Percentiles rank a stretch among this genome's conserved stretches.
These are phyloP conservation scores for Ceratobasidium sp. DNA, from an alignment of 1,284 basidiomycete species.

Conservation along the genomic window DNA sequence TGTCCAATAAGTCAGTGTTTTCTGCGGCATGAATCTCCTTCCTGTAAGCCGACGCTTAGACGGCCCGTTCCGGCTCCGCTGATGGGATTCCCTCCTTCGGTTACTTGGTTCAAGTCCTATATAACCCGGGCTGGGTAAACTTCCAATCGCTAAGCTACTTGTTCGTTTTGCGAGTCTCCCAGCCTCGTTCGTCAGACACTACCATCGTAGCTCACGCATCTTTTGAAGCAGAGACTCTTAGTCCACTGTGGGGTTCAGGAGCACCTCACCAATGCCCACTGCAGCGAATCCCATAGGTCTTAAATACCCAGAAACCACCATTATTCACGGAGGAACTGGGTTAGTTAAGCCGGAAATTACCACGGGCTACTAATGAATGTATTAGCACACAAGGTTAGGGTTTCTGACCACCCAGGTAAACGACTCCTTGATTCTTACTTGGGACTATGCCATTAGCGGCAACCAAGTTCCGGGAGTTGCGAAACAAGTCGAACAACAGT, in stretches of 20 bases:
- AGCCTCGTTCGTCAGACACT: not conserved
- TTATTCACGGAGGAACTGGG: slow-evolving; percentile 23
- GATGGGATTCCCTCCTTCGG: not conserved
- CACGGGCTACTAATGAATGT: not conserved
- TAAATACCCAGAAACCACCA: slow-evolving; percentile 27
- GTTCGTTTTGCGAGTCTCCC: slow-evolving; percentile 19
- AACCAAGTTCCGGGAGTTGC: slow-evolving; percentile 25
- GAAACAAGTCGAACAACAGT: slow-evolving; percentile 50
- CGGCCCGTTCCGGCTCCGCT: not conserved
- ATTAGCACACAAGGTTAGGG: not conserved
- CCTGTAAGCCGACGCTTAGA: not conserved
- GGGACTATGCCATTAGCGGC: slow-evolving; percentile 33
- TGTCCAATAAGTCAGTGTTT: too few relatives aligned
- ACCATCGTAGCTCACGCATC: not conserved
- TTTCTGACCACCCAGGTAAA: slow-evolving; percentile 26
- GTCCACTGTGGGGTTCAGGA: slow-evolving; percentile 24
- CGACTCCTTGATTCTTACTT: slow-evolving; percentile 30
- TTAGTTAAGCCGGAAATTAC: not conserved
- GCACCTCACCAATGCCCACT: slow-evolving; percentile 24
- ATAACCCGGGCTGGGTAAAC: not conserved
- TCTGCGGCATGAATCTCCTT: too few relatives aligned
- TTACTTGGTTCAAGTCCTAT: not conserved
- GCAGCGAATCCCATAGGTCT: slow-evolving; percentile 22
- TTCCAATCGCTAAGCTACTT: not conserved
- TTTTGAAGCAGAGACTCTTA: slow-evolving; percentile 21